Percentiles rank a stretch among this genome's conserved stretches.
Conservation (phyloP, 2,329 filamentous ascomycete genomes). For the Cryphonectria radicalis region DNA sequence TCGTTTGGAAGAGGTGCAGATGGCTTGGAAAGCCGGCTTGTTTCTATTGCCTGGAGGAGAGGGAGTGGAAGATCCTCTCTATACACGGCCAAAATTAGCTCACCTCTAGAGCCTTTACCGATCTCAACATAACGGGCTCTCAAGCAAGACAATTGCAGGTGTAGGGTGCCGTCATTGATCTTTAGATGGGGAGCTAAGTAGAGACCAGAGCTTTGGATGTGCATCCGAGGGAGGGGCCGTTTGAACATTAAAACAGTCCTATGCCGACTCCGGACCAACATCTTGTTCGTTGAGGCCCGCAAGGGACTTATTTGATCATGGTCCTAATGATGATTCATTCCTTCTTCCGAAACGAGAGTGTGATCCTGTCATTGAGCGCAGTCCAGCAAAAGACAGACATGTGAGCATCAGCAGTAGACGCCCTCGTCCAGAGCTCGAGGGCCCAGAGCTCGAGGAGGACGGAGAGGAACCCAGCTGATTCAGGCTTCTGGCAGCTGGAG, state of each 20-base stretch:
- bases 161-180: not conserved
- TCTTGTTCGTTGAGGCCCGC: not conserved
- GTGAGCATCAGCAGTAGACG: not conserved
- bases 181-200: not conserved
- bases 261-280: not conserved
- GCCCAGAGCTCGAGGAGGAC: too few species aligned
- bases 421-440: not conserved
- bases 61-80: too few species aligned
- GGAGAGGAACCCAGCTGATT: not conserved
- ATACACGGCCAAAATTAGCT: not conserved
- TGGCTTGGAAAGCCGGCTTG: not conserved
- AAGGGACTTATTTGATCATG: not conserved
- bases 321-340: too few species aligned
- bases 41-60: not conserved
- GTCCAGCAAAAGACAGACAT: not conserved
- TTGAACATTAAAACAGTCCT: not conserved
- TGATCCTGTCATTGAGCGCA: too few species aligned
- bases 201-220: too few species aligned
- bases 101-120: not conserved
- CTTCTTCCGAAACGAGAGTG: too few species aligned
- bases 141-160: not conserved
- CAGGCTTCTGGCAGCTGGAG: not conserved
- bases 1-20: not conserved
- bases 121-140: not conserved
- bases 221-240: not conserved